A percentile compares a stretch with the other conserved stretches of the same genome.
These are phyloP conservation scores for Pneumocystis canis DNA, from an alignment of 1,139 yeast species.

Conservation along the genomic window DNA sequence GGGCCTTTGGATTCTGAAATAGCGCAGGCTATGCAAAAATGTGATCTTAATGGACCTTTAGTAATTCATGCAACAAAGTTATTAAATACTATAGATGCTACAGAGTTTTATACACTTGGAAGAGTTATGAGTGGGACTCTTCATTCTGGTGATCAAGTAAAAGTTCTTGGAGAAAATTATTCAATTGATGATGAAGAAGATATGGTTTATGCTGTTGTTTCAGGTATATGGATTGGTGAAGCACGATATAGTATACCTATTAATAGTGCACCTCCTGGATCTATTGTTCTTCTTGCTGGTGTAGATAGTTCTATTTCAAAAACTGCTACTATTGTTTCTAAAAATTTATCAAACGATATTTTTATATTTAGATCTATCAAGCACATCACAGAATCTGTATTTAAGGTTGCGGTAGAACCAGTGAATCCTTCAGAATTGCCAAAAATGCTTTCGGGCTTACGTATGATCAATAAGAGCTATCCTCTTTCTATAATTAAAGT, in stretches of 20 bases:
- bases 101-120: conserved; percentile 39
- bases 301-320: conserved; percentile 42
- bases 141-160: conserved; percentile 33
- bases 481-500: conserved; percentile 52
- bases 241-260: conserved; percentile 57
- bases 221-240: conserved; percentile 45
- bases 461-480: conserved; percentile 48
- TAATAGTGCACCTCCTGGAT: conserved; percentile 44
- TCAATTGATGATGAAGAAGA: conserved; percentile 42
- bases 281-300: conserved; percentile 53
- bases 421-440: conserved; percentile 66
- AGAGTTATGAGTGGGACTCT: conserved; percentile 51
- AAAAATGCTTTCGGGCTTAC: conserved; percentile 50
- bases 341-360: conserved; percentile 21
- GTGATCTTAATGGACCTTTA: conserved; percentile 31
- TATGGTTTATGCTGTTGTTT: conserved; percentile 28
- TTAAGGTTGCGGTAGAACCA: conserved; percentile 77
- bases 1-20: conserved; percentile 20
- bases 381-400: conserved; percentile 41
- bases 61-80: conserved; percentile 51
- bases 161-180: conserved; percentile 44
- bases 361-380: conserved; percentile 32
- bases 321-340: conserved; percentile 38
- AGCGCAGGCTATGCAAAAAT: conserved; percentile 18
- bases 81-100: conserved; percentile 37